Evolutionary conservation across 352 stramenopile genomes (phyloP), one percentile per base, ranked within the genome.

Genomic region (Globisporangium mamillatum): DNA sequence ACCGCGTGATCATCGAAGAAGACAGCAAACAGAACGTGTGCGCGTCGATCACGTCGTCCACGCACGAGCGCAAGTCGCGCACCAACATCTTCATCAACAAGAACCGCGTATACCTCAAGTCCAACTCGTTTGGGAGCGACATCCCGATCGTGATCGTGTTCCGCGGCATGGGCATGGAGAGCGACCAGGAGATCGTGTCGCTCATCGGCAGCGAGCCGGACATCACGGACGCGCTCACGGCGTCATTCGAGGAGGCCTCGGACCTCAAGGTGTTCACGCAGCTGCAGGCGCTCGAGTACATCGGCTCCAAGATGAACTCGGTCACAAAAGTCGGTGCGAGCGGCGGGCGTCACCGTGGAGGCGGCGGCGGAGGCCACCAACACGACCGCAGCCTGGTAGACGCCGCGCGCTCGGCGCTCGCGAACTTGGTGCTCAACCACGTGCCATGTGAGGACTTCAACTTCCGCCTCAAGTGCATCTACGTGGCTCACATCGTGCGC

Each of bases 1-100:
- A 99, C 90, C 88, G 98, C 71, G 96, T 99, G 24, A 99, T 99
- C 77, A 95, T 99, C 56, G 98, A 99, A 81, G 86, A 98, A 75
- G 98, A 99, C 69, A 73, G 70, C 72, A 97, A 96, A 74, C 88
- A 88, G 55, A 95, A 97, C 63, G 84, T 98, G 29, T 96, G 87
- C 70, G 95, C 95, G 18, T 90, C 86, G 54, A 99, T 99, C 69
- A 99, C 97, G 16, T 99, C 94, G 62, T 99, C 97, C 5, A 99
- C 98, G 8, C 96, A 99, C 76, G 98, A 99, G 78, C 89, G 98
- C 67, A 99, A 99, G 83, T 98, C 86, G 54, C 80, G 91, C 41
- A 97, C 89, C 71, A 98, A 99, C 73, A 99, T 99, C 70, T 93
- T 99, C 66, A 91, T 99, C 66, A 98, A 98, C 77, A 99, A 99